These are phyloP conservation scores for Handroanthus guayacan DNA, from an alignment of 257 asterid genomes.

Conservation along the genomic window DNA sequence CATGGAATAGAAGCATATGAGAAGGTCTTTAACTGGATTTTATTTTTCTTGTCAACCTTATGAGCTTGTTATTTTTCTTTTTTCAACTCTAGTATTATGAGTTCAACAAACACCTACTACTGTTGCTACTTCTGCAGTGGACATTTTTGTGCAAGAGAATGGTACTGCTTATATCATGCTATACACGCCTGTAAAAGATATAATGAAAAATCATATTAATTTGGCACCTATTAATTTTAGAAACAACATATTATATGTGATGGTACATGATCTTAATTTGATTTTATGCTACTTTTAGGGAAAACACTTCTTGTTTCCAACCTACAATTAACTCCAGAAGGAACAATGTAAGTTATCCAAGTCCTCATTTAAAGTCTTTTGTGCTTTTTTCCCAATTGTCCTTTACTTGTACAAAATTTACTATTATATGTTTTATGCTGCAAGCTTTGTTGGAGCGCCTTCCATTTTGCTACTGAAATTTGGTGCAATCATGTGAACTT, in stretches of 20 bases:
- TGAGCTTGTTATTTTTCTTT: neutral
- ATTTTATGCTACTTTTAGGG: slow-evolving; percentile 41
- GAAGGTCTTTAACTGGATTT: neutral
- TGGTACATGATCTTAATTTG: slow-evolving; percentile 29
- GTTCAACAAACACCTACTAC: neutral
- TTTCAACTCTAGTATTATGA: neutral
- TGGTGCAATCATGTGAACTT: slow-evolving; percentile 25
- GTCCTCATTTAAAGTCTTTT: slow-evolving; percentile 14
- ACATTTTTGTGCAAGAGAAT: slow-evolving; percentile 1
- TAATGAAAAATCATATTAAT: neutral
- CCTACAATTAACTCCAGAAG: slow-evolving; percentile 41
- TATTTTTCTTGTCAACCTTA: neutral
- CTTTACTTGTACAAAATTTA: slow-evolving; percentile 24
- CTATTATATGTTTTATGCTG: slow-evolving; percentile 22
- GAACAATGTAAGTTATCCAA: slow-evolving; percentile 45
- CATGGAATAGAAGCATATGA: slow-evolving; percentile 2
- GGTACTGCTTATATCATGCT: neutral
- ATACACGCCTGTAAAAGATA: neutral
- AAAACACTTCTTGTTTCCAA: slow-evolving; percentile 30
- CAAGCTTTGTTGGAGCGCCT: slow-evolving; percentile 33
- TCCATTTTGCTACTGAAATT: slow-evolving; percentile 24
- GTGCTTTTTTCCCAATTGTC: slow-evolving; percentile 5
- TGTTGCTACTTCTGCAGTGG: slow-evolving; percentile 1
- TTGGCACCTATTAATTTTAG: slow-evolving; percentile 9
- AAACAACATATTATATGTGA: slow-evolving; percentile 16